A percentile compares a stretch with the other conserved stretches of the same genome.
phyloP scores from a whole-genome alignment of 139 green algal genomes.

The Chlorella sp. region DNA sequence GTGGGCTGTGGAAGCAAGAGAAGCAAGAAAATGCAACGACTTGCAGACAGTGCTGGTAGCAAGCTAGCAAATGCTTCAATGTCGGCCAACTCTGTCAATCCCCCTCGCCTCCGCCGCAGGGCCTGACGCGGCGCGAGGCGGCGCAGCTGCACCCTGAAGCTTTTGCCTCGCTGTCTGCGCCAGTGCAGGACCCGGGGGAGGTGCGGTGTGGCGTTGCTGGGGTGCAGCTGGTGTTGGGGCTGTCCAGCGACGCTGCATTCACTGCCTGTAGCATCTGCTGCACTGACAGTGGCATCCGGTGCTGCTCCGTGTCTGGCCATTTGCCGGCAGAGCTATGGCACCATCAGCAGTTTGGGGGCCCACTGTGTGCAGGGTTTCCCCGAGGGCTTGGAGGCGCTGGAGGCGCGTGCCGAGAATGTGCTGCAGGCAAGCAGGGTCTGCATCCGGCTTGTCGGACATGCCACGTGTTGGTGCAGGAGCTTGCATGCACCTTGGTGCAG shows the following conservation, averaged over 20 bases:
- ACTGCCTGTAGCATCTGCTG: neutral
- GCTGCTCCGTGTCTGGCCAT: neutral
- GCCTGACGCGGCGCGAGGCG: slow-evolving; percentile 14
- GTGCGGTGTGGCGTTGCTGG: neutral
- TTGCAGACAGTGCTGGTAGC: too few species aligned
- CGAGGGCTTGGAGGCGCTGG: slow-evolving; percentile 1
- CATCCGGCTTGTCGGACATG: too few species aligned
- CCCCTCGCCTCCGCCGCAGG: too few species aligned
- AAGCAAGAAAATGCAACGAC: too few species aligned
- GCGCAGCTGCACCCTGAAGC: slow-evolving; percentile 7
- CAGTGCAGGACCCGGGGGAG: neutral
- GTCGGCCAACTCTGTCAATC: too few species aligned
- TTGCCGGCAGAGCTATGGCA: too few species aligned
- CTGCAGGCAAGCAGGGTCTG: neutral
- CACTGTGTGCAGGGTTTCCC: neutral
- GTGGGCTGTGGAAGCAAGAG: too few species aligned
- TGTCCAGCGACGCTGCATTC: neutral
- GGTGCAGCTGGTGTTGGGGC: neutral
- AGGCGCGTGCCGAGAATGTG: neutral
- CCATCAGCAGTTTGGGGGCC: neutral
- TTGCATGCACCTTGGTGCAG: too few species aligned
- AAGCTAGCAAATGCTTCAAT: too few species aligned
- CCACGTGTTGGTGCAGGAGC: too few species aligned
- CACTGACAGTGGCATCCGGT: neutral
- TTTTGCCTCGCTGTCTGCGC: neutral